Base-by-base conservation (phyloP, 495 filamentous ascomycete genomes). In the Aspergillus bertholletiae region DNA sequence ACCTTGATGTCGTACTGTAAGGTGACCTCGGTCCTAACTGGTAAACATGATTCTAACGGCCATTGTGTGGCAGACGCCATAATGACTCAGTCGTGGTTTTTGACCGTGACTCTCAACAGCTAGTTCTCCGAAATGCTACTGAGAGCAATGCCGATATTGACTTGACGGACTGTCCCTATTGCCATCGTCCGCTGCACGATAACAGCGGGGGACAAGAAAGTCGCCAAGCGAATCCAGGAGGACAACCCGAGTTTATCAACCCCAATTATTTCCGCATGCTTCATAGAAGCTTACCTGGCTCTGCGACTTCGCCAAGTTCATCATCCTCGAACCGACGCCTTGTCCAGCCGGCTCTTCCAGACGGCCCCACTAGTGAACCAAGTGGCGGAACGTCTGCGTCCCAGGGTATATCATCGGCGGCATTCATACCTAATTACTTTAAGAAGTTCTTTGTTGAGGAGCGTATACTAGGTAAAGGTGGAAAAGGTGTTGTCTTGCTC, bases 251-350 rank as follows among this genome's bases (percentile, higher is more conserved):
- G 54, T 97, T 93, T 67, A 84, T 96, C 55, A 87, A 88, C 60
- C 90, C 90, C 13, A 84, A 90, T 24, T 98, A 98, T 72, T 98
- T 97, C 70, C 89, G 88, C 63, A 90, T 96, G 85, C 86, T 98
- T 23, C 85, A 87, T 51, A 80, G 80, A 26, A 85, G 79, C 58
- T 66, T 78, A 12, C 77, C 81, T 41, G 72, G 74, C 39, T 79
- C 81, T n/a, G 58, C 66, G 40, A 68, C 71, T 41, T 75, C 77
- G 5, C 76, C 77, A 11, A 60, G 61, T 30, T 74, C 81, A 37
- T 67, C 78, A 9, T 83, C 82, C 26, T 77, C 80, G 28, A 78
- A 72, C 55, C 76, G 78, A 54, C 74, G 80, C 18, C 65, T 84
- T 17, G 76, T 74, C 39, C 80, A 77, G 34, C 71, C 77, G 39